Evolutionary conservation across 257 asterid species (phyloP).

Genomic region (Solanum etuberosum): DNA sequence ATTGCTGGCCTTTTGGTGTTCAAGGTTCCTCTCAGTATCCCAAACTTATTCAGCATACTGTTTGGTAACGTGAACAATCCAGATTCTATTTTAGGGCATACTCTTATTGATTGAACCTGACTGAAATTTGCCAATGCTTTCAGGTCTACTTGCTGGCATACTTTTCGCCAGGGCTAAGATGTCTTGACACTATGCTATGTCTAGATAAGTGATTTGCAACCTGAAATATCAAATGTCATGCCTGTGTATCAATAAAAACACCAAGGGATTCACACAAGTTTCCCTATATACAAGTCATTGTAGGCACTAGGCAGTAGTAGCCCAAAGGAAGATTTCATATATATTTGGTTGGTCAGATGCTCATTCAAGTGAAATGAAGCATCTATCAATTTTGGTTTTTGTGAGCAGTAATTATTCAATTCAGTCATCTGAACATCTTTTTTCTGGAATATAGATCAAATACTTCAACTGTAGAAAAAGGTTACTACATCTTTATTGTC

Average conservation of each 20-base stretch:
- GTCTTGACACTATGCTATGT: conserved; percentile 6
- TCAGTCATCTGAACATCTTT: background rate
- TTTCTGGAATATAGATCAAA: background rate
- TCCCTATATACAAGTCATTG: background rate
- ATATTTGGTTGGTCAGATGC: background rate
- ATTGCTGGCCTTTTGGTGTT: conserved; percentile 30
- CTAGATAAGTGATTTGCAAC: background rate
- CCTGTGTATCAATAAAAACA: background rate
- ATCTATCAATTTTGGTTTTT: background rate
- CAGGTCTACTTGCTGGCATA: conserved; percentile 43
- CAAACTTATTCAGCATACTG: conserved; percentile 34
- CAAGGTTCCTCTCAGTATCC: conserved; percentile 32
- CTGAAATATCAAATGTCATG: background rate
- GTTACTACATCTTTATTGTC: background rate
- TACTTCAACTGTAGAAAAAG: background rate
- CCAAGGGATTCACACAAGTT: background rate
- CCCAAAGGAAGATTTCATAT: background rate
- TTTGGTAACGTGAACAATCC: conserved; percentile 20
- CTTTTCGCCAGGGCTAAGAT: conserved; percentile 39
- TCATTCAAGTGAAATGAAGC: background rate
- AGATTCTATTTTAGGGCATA: background rate
- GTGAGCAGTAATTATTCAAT: background rate
- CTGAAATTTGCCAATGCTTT: background rate
- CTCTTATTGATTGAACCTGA: background rate
- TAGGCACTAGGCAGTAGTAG: background rate